Conservation (phyloP, 108 stramenopile species). For the Nitzschia inconspicua region DNA sequence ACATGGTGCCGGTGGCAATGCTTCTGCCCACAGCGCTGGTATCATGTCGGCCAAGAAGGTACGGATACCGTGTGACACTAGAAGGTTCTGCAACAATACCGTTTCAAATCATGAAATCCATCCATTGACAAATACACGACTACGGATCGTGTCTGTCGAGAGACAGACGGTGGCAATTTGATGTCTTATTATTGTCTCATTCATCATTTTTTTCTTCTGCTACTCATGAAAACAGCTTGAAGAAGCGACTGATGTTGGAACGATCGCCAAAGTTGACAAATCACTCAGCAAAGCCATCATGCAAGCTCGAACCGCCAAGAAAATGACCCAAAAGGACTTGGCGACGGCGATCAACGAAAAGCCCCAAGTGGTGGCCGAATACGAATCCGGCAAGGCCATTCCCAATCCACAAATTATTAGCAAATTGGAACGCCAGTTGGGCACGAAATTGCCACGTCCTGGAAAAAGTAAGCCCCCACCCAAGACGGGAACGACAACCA, state of each 20-base stretch:
- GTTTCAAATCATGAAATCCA: too few species aligned
- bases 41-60: constrained; percentile 78
- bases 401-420: constrained; percentile 94
- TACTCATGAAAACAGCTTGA: constrained; percentile 48
- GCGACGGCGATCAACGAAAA: constrained; percentile 96
- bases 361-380: constrained; percentile 95
- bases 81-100: too few species aligned
- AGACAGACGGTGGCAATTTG: too few species aligned
- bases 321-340: constrained; percentile 96
- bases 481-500: constrained; percentile 12
- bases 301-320: constrained; percentile 95
- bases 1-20: constrained; percentile 83
- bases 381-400: constrained; percentile 95
- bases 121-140: too few species aligned
- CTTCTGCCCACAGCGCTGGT: constrained; percentile 75
- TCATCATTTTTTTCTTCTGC: too few species aligned
- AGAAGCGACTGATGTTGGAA: constrained; percentile 88
- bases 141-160: too few species aligned
- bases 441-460: constrained; percentile 86
- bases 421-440: constrained; percentile 90
- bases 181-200: too few species aligned
- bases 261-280: constrained; percentile 87
- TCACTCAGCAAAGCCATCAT: constrained; percentile 87
- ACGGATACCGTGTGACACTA: too few species aligned
- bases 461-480: constrained; percentile 76